Base-by-base conservation (phyloP, 768 basidiomycete species). In the Leccinum incarnatum region DNA sequence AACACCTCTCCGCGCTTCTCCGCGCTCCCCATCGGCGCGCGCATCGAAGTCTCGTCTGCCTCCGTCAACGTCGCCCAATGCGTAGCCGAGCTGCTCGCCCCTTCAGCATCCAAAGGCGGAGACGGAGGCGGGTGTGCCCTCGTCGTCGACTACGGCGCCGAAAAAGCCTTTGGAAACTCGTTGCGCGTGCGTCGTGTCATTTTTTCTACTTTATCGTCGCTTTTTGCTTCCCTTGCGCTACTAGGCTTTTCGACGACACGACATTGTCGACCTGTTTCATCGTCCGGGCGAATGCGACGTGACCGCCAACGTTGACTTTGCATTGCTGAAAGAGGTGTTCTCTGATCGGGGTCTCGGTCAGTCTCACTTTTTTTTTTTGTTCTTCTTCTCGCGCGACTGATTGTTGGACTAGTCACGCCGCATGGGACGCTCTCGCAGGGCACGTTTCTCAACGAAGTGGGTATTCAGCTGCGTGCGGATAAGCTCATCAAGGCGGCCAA, bases 231-330 rank as follows among this genome's bases (percentile, higher is more conserved):
- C 9, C n/a, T 4, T 1, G 10, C 14, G 29, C 12, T 34, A 34
- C 9, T 59, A 98, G 95, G 97, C 90, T 0, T 98, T 99, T 80
- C 88, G 88, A 72, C 78, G 85, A 21, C 97, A 98, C 69, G 81
- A 86, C 58, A 84, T 93, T 14, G 89, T 91, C 1, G 89, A 95
- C 69, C 79, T 91, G 4, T 96, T 98, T 68, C 79, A 89, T 54
- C 76, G 80, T 10, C 95, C 95, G 0, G 97, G 97, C 17, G 81
- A 90, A 45, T 89, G 91, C 45, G 97, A 99, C 72, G 75, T 98
- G 50, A 99, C 97, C 0, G 87, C 90, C n/a, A 97, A 98, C 67
- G 96, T 99, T 51, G 95, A 99, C 74, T 98, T 98, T 74, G 83
- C 86, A 0, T 92, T 91, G 70, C 78, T 98, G 49, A 81, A 82